These are phyloP conservation scores for Rosa persica DNA, from an alignment of 306 rosid genomes.

Conservation along the genomic window DNA sequence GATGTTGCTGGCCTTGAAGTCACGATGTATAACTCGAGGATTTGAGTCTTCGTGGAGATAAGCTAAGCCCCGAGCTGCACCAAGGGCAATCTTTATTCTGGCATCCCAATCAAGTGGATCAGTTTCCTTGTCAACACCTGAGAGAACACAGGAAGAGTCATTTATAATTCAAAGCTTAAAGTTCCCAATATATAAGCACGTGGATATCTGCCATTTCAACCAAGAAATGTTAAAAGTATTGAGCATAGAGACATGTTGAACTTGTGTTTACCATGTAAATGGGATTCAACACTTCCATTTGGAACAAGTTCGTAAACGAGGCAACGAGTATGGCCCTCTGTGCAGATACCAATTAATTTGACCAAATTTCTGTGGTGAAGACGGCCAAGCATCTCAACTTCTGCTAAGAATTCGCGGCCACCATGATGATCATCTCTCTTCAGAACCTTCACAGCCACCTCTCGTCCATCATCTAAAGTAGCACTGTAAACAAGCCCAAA, in stretches of 20 bases:
- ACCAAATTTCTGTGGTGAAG: slow-evolving; percentile 94
- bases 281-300: slow-evolving; percentile 95
- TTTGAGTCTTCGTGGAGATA: slow-evolving; percentile 95
- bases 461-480: slow-evolving; percentile 71
- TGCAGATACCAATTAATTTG: slow-evolving; percentile 81
- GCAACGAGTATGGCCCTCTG: slow-evolving; percentile 79
- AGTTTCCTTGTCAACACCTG: slow-evolving; percentile 84
- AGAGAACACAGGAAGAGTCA: slow-evolving; percentile 19
- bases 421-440: slow-evolving; percentile 86
- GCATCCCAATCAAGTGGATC: slow-evolving; percentile 85
- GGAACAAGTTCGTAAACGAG: slow-evolving; percentile 92
- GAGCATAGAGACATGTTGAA: slow-evolving; percentile 14
- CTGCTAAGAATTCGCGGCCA: slow-evolving; percentile 91
- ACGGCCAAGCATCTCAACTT: slow-evolving; percentile 97
- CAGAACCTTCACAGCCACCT: slow-evolving; percentile 90
- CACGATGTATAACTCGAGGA: slow-evolving; percentile 94
- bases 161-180: slow-evolving; percentile 10
- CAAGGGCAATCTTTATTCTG: slow-evolving; percentile 90
- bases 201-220: slow-evolving; percentile 12
- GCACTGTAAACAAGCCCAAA: slow-evolving; percentile 90
- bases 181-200: background rate
- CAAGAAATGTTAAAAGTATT: background rate
- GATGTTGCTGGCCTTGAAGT: slow-evolving; percentile 96
- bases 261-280: slow-evolving; percentile 70
- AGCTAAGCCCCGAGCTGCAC: slow-evolving; percentile 92